Conservation (phyloP, 2,329 filamentous ascomycete species). For the Fusarium zealandicum region DNA sequence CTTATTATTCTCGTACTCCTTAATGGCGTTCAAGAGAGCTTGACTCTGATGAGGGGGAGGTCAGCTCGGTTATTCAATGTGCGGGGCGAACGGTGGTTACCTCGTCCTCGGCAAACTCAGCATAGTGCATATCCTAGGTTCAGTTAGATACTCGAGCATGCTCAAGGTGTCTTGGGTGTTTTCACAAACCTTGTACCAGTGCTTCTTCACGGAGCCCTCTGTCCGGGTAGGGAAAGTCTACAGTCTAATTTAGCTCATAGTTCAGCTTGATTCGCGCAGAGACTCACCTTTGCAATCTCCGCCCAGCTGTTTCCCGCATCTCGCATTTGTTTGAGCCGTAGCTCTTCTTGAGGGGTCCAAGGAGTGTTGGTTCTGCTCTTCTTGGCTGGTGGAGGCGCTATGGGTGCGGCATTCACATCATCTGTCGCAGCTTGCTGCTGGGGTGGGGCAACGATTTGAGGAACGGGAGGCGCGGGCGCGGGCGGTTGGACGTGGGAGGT, state of each 20-base stretch:
- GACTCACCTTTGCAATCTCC: conserved; percentile 95
- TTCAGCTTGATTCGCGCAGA: background rate
- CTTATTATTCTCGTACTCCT: conserved; percentile 98
- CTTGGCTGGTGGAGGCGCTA: conserved; percentile 70
- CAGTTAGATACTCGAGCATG: conserved; percentile 15
- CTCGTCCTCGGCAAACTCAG: conserved; percentile 97
- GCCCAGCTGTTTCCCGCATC: conserved; percentile 95
- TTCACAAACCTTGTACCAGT: conserved; percentile 90
- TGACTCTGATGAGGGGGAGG: conserved; percentile 63
- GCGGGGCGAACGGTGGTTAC: conserved; percentile 57
- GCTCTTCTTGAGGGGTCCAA: conserved; percentile 95
- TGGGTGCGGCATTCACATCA: conserved; percentile 42
- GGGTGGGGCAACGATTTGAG: conserved; percentile 41
- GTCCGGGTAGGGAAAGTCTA: conserved; percentile 92
- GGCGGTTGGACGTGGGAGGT: conserved; percentile 46
- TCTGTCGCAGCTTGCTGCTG: conserved; percentile 43
- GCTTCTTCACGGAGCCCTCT: conserved; percentile 98
- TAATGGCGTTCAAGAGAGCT: conserved; percentile 89
- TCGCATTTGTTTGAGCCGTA: conserved; percentile 90
- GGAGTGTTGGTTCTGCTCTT: conserved; percentile 98
- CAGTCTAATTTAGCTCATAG: conserved; percentile 1
- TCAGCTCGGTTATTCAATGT: conserved; percentile 27
- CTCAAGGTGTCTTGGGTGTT: background rate
- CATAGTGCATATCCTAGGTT: conserved; percentile 94
- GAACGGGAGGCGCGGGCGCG: conserved; percentile 40